Base-by-base conservation (phyloP, 371 early-diverging fungal genomes). In the Lichtheimia corymbifera region DNA sequence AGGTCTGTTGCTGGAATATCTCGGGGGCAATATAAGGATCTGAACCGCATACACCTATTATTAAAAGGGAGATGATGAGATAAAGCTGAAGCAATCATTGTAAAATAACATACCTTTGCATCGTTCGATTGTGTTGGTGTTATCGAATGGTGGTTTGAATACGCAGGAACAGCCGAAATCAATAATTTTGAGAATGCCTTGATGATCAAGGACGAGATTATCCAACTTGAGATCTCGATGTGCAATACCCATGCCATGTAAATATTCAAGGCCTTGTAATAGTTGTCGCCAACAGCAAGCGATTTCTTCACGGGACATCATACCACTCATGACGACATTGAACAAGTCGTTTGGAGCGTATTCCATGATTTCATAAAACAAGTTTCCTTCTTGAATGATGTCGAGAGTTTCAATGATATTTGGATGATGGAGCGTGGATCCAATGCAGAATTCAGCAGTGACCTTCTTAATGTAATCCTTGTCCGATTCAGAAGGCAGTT, bases 21-120 rank as follows among this genome's bases (percentile, higher is more conserved):
- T 97, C 97, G 20, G 97, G 96, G 0, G 94, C 92, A 65, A 94
- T 94, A 68, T 94, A 96, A 4, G 95, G 94, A 50, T 92, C 91
- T 0, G 91, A 91, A 3, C 96, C 96, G 58, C 83, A 90, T 17
- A 90, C 71, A 15, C 94, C 95, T 57, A 35, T 35, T 5, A 35
- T 35, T 9, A 35, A 9, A 11, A 63, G 76, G 50, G 30, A 53
- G 35, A 53, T 47, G 17, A 5, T 47, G 17, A 5, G 24, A 25
- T 35, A 41, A 50, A 40, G 3, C 0, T 40, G 49, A 13, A 43
- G 47, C 27, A 12, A 24, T 40, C 5, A 28, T 55, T 27, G 71
- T 28, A 28, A 4, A 7, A 28, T 7, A 0, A 4, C 35, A 11
- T 80, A 73, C 85, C 85, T 78, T 80, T 83, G 22, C 83, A 86